Evolutionary conservation across 2,329 filamentous ascomycete genomes (phyloP).

Genomic region (Nothomitra cinnamomea): DNA sequence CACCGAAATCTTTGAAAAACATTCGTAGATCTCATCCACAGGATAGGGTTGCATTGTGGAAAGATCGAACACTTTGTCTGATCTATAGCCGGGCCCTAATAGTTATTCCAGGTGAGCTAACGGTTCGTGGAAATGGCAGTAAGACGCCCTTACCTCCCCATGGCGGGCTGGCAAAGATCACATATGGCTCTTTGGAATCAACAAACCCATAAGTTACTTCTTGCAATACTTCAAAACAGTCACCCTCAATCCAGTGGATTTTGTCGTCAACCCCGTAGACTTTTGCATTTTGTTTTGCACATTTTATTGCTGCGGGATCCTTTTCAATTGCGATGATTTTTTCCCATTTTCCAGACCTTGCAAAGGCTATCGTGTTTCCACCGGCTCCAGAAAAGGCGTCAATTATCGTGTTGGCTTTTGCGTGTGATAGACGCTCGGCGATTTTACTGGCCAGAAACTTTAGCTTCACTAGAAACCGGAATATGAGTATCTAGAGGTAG

Average conservation of each 20-base stretch:
- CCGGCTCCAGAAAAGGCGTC: conserved; percentile 87
- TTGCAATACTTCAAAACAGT: conserved; percentile 62
- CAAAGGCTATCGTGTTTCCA: conserved; percentile 91
- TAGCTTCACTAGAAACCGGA: neutral
- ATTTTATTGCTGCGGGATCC: conserved; percentile 62
- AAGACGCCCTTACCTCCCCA: conserved; percentile 43
- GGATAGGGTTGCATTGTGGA: conserved; percentile 79
- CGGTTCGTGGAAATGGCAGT: neutral
- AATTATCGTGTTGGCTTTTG: conserved; percentile 49
- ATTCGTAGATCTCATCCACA: conserved; percentile 41
- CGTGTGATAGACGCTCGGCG: conserved; percentile 48
- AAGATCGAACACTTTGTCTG: conserved; percentile 62
- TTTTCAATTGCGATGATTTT: conserved; percentile 80
- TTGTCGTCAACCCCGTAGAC: conserved; percentile 63
- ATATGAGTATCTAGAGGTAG: neutral
- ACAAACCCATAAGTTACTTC: conserved; percentile 15
- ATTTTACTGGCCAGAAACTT: conserved; percentile 40
- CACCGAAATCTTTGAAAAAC: conserved; percentile 35
- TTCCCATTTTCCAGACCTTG: conserved; percentile 60
- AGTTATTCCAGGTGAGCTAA: neutral
- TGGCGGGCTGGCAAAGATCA: conserved; percentile 56
- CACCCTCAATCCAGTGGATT: conserved; percentile 75
- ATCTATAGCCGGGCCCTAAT: conserved; percentile 43
- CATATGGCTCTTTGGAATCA: conserved; percentile 24
- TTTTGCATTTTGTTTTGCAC: conserved; percentile 80